phyloP scores from a whole-genome alignment of 1,284 basidiomycete genomes.

The Thelephora terrestris region DNA sequence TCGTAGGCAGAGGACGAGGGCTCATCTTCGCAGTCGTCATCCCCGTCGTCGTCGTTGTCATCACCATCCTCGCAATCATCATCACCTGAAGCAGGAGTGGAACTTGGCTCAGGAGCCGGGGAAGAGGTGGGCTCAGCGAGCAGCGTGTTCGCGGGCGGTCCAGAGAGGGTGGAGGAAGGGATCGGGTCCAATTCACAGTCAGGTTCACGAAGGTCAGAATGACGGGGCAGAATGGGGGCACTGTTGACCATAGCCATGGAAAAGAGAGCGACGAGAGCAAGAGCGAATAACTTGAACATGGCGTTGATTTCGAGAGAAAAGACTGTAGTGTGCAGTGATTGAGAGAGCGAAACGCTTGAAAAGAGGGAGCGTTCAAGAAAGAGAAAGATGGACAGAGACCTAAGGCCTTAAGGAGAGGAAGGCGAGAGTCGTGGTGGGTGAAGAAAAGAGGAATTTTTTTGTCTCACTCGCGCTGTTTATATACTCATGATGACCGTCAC shows the following conservation, averaged over 20 bases:
- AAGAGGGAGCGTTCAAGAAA: conserved; percentile 6
- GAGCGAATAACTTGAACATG: conserved; percentile 36
- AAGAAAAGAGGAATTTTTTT: background rate
- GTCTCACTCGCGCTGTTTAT: no score
- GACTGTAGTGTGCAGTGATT: conserved; percentile 17
- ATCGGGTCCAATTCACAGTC: conserved; percentile 10
- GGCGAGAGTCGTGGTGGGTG: no score
- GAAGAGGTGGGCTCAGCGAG: conserved; percentile 9
- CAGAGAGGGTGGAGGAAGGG: conserved; percentile 15
- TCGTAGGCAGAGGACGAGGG: conserved; percentile 5
- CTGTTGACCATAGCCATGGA: conserved; percentile 32
- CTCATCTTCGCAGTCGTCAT: conserved; percentile 6
- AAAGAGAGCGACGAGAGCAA: conserved; percentile 40
- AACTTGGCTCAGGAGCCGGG: conserved; percentile 10
- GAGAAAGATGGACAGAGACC: conserved; percentile 11
- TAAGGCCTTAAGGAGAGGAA: no score
- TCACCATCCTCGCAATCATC: conserved; percentile 10
- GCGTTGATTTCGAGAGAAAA: conserved; percentile 13
- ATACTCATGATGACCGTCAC: no score
- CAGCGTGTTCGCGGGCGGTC: conserved; percentile 17
- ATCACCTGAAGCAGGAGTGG: conserved; percentile 10
- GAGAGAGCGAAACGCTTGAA: conserved; percentile 14
- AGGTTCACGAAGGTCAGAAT: no score
- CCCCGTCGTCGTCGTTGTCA: conserved; percentile 7
- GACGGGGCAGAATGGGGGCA: conserved; percentile 38